Percentiles rank a stretch among this genome's conserved stretches.
phyloP scores from a whole-genome alignment of 306 rosid genomes.

The Vigna hirtella region DNA sequence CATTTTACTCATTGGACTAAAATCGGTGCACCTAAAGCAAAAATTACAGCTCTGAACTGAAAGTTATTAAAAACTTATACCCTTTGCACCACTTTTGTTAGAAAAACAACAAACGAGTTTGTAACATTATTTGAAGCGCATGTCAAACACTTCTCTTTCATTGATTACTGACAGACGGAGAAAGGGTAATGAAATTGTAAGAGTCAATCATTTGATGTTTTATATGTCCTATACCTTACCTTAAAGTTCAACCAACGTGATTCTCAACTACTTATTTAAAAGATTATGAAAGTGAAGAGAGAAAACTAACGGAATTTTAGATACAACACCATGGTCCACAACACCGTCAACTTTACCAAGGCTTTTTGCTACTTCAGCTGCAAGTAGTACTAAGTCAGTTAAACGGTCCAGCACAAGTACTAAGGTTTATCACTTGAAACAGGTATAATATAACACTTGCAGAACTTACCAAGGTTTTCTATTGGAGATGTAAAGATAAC shows the following conservation, averaged over 20 bases:
- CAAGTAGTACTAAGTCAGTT: constrained; percentile 41
- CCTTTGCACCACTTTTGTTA: not conserved
- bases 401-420: constrained; percentile 21
- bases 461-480: constrained; percentile 67
- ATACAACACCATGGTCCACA: constrained; percentile 74
- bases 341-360: constrained; percentile 71
- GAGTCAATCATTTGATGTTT: constrained; percentile 5
- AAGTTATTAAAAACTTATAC: not conserved
- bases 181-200: not conserved
- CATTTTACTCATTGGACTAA: not conserved
- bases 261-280: constrained; percentile 22
- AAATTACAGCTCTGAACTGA: not conserved
- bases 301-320: constrained; percentile 80
- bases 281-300: constrained; percentile 36
- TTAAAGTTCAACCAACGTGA: constrained; percentile 12
- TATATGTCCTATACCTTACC: not conserved
- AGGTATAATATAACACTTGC: not conserved
- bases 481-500: constrained; percentile 92
- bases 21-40: constrained; percentile 1
- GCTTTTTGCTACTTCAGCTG: constrained; percentile 75
- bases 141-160: not conserved
- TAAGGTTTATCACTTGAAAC: constrained; percentile 33
- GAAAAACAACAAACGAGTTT: not conserved
- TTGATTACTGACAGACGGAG: not conserved
- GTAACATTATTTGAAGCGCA: not conserved